These are phyloP conservation scores for Aureobasidium pullulans DNA, from an alignment of 2,329 filamentous ascomycete genomes.

Conservation along the genomic window DNA sequence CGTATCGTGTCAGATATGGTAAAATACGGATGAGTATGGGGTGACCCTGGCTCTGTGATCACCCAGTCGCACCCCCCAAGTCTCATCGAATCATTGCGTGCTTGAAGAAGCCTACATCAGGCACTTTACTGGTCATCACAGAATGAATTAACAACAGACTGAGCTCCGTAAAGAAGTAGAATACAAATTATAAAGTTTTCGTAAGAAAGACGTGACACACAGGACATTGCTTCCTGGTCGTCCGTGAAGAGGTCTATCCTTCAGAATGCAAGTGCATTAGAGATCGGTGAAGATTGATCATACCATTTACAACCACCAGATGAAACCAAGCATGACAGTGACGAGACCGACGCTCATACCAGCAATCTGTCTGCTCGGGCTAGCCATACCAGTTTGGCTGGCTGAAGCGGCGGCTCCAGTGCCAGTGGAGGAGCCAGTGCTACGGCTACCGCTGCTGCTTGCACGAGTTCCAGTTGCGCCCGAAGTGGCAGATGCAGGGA, in stretches of 20 bases:
- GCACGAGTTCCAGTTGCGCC: slow-evolving; percentile 26
- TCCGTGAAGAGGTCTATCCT: too few species aligned
- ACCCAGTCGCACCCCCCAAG: too few species aligned
- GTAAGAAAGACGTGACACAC: background rate
- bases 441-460: slow-evolving; percentile 21
- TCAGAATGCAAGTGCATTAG: background rate
- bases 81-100: too few species aligned
- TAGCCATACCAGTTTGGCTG: slow-evolving; percentile 36
- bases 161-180: background rate
- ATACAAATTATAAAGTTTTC: background rate
- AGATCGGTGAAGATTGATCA: too few species aligned
- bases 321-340: slow-evolving; percentile 47
- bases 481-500: slow-evolving; percentile 15
- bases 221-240: too few species aligned
- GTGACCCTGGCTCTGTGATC: too few species aligned
- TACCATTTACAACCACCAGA: slow-evolving; percentile 40
- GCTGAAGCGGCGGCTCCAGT: slow-evolving; percentile 18
- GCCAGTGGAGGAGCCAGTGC: slow-evolving; percentile 21
- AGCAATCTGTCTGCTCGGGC: slow-evolving; percentile 41
- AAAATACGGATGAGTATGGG: too few species aligned
- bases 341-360: slow-evolving; percentile 45
- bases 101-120: too few species aligned
- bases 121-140: background rate
- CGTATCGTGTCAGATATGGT: too few species aligned
- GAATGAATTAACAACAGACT: background rate